These are phyloP conservation scores for Andrographis paniculata DNA, from an alignment of 305 asterid species.

Conservation along the genomic window DNA sequence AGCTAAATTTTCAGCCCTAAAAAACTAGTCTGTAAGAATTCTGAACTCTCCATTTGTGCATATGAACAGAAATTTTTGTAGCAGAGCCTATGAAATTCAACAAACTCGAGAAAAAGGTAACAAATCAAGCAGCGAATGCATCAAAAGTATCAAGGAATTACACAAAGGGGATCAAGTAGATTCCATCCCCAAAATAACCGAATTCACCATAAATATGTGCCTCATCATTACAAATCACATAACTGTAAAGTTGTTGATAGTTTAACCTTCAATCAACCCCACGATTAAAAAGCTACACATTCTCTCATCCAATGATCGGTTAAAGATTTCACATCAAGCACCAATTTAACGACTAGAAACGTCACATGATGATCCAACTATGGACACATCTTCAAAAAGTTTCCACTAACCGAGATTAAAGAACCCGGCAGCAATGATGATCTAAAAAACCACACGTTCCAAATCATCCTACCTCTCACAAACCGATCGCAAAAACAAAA, in stretches of 20 bases:
- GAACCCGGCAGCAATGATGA: not conserved
- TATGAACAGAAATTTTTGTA: too few species aligned
- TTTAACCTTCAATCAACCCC: not conserved
- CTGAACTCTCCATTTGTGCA: too few species aligned
- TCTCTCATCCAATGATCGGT: not conserved
- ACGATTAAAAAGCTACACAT: conserved; percentile 15
- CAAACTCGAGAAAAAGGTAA: not conserved
- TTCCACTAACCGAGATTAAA: not conserved
- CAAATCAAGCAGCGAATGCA: not conserved
- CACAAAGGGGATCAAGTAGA: not conserved
- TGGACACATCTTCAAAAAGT: not conserved
- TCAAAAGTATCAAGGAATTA: not conserved
- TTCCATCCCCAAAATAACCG: not conserved
- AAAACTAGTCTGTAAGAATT: too few species aligned
- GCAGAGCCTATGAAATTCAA: too few species aligned
- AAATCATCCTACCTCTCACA: not conserved
- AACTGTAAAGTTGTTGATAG: conserved; percentile 7
- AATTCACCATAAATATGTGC: not conserved
- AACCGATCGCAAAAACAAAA: not conserved
- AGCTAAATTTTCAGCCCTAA: too few species aligned
- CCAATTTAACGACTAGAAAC: not conserved
- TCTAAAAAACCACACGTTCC: not conserved
- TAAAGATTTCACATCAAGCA: too few species aligned
- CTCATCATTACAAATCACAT: conserved; percentile 7
- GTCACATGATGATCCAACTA: not conserved